Evolutionary conservation across 495 filamentous ascomycete species (phyloP), one percentile per base, ranked within the genome.

Genomic region (Aspergillus bertholletiae): DNA sequence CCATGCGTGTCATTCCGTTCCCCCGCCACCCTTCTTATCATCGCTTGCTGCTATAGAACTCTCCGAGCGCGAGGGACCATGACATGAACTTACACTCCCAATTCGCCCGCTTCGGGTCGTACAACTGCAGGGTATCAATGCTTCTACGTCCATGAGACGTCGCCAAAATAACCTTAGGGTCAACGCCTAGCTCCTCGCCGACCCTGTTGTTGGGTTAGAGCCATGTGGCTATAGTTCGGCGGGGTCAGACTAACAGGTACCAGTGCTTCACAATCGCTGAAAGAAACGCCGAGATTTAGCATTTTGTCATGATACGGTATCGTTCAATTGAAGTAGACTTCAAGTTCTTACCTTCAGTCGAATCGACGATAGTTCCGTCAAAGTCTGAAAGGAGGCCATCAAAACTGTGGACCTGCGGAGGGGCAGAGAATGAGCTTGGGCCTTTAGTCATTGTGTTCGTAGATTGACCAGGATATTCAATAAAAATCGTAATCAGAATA

Each of bases 221-320:
- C 22, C 17, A 15, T 1, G 30, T 34, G 9, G 23, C 56, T 22
- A 43, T 15, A 13, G 21, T 17, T 21, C 24, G 35, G 15, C 5
- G 15, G 49, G 34, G 15, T 21, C 34, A 7, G 21, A 74, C 80
- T 76, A 73, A 92, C 89, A 81, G 79, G 57, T 88, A 79, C 94
- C 94, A 98, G 71, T 96, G 87, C 69, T 96, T 96, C 51, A 90
- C 83, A 34, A 98, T 92, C 12, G 94, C 94, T 90, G 43, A 30
- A 49, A 18, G 17, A 21, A 32, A 37, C 43, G 64, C 15, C 61
- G 56, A 48, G 40, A 26, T 8, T 27, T 44, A 48, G 18, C 8
- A 46, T 47, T 28, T 28, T 39, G 35, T 30, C 27, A 8, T 5
- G 15, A 27, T 9, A 3, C 7, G 11, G 5, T 8, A 39, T 40